Percentiles rank a stretch among this genome's conserved stretches.
These are phyloP conservation scores for Byssoonygena ceratinophila DNA, from an alignment of 2,329 filamentous ascomycete genomes.

Conservation along the genomic window DNA sequence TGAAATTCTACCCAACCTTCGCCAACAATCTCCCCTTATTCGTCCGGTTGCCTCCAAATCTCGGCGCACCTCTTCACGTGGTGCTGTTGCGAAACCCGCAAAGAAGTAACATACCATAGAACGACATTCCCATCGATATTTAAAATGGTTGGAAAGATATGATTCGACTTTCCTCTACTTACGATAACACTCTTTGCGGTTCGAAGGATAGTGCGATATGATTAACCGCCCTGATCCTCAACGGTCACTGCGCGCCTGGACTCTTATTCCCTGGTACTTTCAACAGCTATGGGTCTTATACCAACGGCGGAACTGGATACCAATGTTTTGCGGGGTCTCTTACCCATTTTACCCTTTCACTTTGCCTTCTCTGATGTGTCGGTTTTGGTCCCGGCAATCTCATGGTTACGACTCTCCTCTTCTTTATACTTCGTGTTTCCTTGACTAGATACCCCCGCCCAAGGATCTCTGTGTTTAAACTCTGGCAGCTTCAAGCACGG, in stretches of 20 bases:
- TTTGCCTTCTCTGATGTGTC: background rate
- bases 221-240: background rate
- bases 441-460: background rate
- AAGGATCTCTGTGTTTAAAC: background rate
- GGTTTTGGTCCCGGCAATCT: background rate
- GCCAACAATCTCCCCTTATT: slow-evolving; percentile 4
- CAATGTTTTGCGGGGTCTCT: background rate
- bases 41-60: background rate
- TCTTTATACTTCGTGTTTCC: background rate
- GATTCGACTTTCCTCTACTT: too few species aligned
- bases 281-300: background rate
- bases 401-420: background rate
- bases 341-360: background rate
- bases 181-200: too few species aligned
- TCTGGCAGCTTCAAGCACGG: background rate
- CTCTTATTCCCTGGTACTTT: background rate
- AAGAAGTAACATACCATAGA: slow-evolving; percentile 1
- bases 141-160: too few species aligned
- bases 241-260: background rate
- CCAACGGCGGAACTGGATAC: background rate
- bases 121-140: background rate
- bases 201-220: too few species aligned
- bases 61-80: background rate
- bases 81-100: background rate
- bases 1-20: slow-evolving; percentile 31